Evolutionary conservation across 1,139 yeast species (phyloP).

Genomic region (Hanseniaspora sp.): DNA sequence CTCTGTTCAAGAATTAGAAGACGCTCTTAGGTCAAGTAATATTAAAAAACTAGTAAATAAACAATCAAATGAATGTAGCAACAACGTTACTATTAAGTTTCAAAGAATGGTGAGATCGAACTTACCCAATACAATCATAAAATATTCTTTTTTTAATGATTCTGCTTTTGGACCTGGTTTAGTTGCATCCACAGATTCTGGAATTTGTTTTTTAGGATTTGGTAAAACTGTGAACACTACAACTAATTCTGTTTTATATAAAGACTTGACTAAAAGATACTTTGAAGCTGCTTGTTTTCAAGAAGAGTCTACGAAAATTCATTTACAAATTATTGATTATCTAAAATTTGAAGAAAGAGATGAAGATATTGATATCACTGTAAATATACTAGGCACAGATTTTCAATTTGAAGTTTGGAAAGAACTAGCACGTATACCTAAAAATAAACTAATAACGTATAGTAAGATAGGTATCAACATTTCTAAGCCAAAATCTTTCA

Average conservation of each 20-base stretch:
- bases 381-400: slow-evolving; percentile 23
- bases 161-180: background rate
- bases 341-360: background rate
- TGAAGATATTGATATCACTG: background rate
- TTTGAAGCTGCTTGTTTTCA: background rate
- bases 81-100: background rate
- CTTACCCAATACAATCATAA: background rate
- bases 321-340: background rate
- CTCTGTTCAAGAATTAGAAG: background rate
- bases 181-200: background rate
- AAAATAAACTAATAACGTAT: slow-evolving; percentile 22
- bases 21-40: background rate
- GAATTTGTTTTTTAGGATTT: background rate
- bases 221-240: background rate
- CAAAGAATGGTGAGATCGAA: background rate
- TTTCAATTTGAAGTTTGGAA: slow-evolving; percentile 26
- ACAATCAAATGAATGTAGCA: background rate
- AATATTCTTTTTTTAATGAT: background rate
- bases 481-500: slow-evolving; percentile 20
- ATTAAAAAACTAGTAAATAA: background rate
- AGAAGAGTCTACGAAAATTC: background rate
- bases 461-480: slow-evolving; percentile 21
- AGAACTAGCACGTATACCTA: slow-evolving; percentile 19
- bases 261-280: background rate
- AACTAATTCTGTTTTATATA: background rate